Base-by-base conservation (phyloP, 2,329 filamentous ascomycete genomes). In the Rutstroemia sydowiana region DNA sequence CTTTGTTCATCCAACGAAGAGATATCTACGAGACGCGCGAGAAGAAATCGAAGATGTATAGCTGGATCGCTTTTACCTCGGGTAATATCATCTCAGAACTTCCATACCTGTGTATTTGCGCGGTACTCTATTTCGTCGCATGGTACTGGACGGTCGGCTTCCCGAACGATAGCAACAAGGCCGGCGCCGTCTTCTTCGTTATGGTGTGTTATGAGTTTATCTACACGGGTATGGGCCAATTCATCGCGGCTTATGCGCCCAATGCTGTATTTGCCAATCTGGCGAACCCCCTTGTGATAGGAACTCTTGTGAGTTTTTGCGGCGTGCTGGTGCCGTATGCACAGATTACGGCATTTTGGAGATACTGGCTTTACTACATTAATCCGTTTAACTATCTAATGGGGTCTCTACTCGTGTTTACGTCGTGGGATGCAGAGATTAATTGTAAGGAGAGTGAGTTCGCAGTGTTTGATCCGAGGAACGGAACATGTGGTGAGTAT, bases 251-350 rank as follows among this genome's bases (percentile, higher is more conserved):
- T 1, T 83, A 82, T 54, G 76, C 79, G 0, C 80, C 80, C 0
- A 82, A 80, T 55, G 78, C 74, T 31, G 74, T 80, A 10, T 81
- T 82, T 41, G 80, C 80, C 0, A 70, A 77, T 0, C 70, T 83
- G 4, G 73, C 75, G 55, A 82, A 82, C 56, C 78, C 78, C 0
- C 62, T 83, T 0, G 48, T 82, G 10, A 68, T 83, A 51, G 73
- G 76, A 5, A 65, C 81, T 37, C 71, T 88, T 2, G 75, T 88
- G 8, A 78, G 77, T 1, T 90, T 91, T 71, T 89, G 85, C 59
- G 87, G 87, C 56, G 84, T 90, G 1, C 72, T 88, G 5, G 85
- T 89, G 0, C 85, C 85, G 0, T 87, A 84, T 73, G 75, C 0
- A 79, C 84, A 83, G 57, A 61, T 90, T 20, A 77, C 81, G 8